Evolutionary conservation across 495 filamentous ascomycete genomes (phyloP), one percentile per base, ranked within the genome.

Genomic region (Paragyromitra xinjiangensis): DNA sequence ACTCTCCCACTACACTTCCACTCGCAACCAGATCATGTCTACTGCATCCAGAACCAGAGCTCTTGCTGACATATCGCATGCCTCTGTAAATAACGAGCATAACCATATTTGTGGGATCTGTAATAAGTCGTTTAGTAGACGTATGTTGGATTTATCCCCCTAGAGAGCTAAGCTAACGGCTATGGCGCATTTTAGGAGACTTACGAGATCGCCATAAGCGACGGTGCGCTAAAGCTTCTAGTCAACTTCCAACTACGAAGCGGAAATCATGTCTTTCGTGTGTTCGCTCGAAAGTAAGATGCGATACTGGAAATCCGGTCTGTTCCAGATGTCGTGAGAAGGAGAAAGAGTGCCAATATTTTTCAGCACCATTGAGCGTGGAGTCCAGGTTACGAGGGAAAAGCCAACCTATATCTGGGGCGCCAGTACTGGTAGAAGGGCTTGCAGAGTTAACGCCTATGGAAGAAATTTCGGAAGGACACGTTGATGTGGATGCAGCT

Each of bases 71-170:
- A 14, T 29, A 58, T 29, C 58, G 5, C 34, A 39, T n/a, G 8
- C 14, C 34, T 7, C 58, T 16, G n/a, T 11, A 24, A 42, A 24
- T 5, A 64, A 42, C 19, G 16, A 26, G 8, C n/a, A n/a, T 4
- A 45, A 22, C 37, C 22, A 69, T 19, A 45, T 56, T 8, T 69
- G 65, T 24, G 65, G 65, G 24, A 69, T 69, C 67, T 69, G 67
- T 6, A 69, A 69, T 48, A 69, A 59, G 39, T 14, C 51, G 12
- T 69, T 69, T 29, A 19, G 12, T n/a, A 45, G 67, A 11, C 53
- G 65, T 58, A 56, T 12, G 19, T 26, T 11, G 3, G 44, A 42
- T 5, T 8, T 29, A 12, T 14, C 19, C 53, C 37, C 34, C 6
- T 19, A 44, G 7, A 5, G 8, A 24, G 44, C 26, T 12, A 48